Evolutionary conservation across 2,329 filamentous ascomycete genomes (phyloP), one percentile per base, ranked within the genome.

Genomic region (Byssothecium circinans): DNA sequence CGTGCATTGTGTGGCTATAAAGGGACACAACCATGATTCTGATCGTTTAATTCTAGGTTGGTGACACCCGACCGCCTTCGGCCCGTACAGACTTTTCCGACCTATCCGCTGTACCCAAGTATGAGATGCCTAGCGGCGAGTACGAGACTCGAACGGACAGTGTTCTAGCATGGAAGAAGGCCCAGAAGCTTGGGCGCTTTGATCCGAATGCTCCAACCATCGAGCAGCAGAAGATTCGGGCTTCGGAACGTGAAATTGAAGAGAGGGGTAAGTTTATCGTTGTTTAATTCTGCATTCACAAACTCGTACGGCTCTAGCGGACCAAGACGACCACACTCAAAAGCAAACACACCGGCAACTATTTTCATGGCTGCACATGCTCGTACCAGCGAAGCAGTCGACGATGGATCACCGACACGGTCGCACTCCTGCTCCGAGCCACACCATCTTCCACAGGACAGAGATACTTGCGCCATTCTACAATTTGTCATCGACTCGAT

Each of bases 181-280:
- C 84, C n/a, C 86, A 96, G 71, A 91, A 95, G 69, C 82, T 97
- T n/a, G 94, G 94, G 41, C 89, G 94, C 29, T 99, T 99, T 73
- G 90, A 97, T 67, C 94, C 94, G 11, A 80, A 86, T 60, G 89
- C 91, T 7, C 84, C 88, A 15, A 83, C 79, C 50, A 81, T 87
- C 18, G 86, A 91, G 67, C 79, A 89, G 66, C 81, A 88, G 54
- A 88, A 88, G 68, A 76, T 88, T 47, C 79, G 81, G 14, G 85
- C 85, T 32, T 80, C 86, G 34, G 79, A 85, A 56, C 81, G 82
- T 46, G 89, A 95, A 64, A 78, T 96, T 55, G 75, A 80, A 54
- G 79, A 81, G 45, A 83, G 86, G 69, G 85, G 86, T 73, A 86
- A 69, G 71, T 60, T 30, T 33, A 49, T 29, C 38, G 45, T 52